Base-by-base conservation (phyloP, 805 yeast genomes). In the Barnettozyma populi region DNA sequence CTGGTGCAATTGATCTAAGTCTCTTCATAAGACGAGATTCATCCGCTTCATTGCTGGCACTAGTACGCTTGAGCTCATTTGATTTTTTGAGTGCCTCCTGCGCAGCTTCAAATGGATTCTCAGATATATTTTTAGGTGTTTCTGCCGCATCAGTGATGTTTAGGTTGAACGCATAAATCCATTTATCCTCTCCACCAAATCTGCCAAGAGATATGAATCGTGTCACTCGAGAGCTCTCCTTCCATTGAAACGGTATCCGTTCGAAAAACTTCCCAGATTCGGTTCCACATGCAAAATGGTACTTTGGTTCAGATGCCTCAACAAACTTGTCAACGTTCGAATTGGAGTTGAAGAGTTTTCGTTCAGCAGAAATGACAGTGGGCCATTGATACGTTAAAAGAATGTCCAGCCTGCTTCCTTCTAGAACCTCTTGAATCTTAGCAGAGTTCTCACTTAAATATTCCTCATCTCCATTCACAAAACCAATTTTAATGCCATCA, bases 121-220 rank as follows among this genome's bases (percentile, higher is more conserved):
- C 43, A 4, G 63, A 59, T 4, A 62, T 13, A 43, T 57, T 59
- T 2, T 59, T 56, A 0, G 68, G 65, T 4, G 56, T 57, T 2
- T 51, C 51, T 3, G 61, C 27, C 6, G 48, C 60, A 18, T 62
- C 68, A 27, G 63, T 47, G 2, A 37, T n/a, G 43, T 59, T 59
- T 25, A 79, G 44, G 34, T 71, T 72, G 52, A 86, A 86, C 0
- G 95, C 96, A 66, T 87, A 88, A 52, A 80, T 82, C 90, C 92
- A 88, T 60, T 75, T 77, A 3, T 68, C 73, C 9, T 72, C 71
- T 2, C 76, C 67, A 0, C 82, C 84, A 61, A 72, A 84, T 43
- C 72, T 70, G 0, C 79, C 85, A 42, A 87, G 61, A 59, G 89
- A 80, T 14, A 87, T 74, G 55, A 84, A 84, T 45, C 95, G 69